Evolutionary conservation across 1,284 basidiomycete genomes (phyloP), one percentile per base, ranked within the genome.

Genomic region (Puccinia triticina): DNA sequence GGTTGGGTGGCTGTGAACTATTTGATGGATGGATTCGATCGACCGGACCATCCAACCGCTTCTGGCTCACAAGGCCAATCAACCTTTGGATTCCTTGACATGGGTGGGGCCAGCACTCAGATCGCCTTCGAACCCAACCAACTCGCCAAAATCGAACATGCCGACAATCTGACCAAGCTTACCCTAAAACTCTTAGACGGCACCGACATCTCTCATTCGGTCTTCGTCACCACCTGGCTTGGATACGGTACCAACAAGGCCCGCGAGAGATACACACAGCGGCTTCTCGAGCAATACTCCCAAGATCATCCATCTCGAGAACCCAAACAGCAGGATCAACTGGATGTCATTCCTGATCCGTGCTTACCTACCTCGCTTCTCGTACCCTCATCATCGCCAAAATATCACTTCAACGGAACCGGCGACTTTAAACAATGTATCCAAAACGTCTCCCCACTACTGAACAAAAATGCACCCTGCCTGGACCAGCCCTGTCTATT

Each of bases 1-100:
- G 97, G 97, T 1, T 99, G 97, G 97, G 94, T 99, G 80, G 94
- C 96, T 0, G 94, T 98, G 86, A 99, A 99, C 87, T 99, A 99
- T 87, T 92, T 99, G 66, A 97, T 98, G 95, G 94, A 99, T 86
- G 96, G 96, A 1, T 99, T 99, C 86, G 89, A 90, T 21, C 50
- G 18, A 57, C 34, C 53, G 12, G 32, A 23, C 16, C 91, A 91
- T 21, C 89, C 90, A 57, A 87, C 88, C 77, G n/a, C n/a, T n/a
- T 87, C 87, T 82, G 86, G 86, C 26, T 43, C 64, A 8, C 87
- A 89, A 61, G 89, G 90, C 84, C 89, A 88, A 82, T 93, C 94
- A 48, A 98, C 97, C 3, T 98, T 94, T 85, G 97, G 97, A 4
- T 99, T 99, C 88, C 89, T 99, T 83, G 97, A 99, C 87, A 99